Conservation (phyloP, 257 asterid species). For the Cynanchum wilfordii region DNA sequence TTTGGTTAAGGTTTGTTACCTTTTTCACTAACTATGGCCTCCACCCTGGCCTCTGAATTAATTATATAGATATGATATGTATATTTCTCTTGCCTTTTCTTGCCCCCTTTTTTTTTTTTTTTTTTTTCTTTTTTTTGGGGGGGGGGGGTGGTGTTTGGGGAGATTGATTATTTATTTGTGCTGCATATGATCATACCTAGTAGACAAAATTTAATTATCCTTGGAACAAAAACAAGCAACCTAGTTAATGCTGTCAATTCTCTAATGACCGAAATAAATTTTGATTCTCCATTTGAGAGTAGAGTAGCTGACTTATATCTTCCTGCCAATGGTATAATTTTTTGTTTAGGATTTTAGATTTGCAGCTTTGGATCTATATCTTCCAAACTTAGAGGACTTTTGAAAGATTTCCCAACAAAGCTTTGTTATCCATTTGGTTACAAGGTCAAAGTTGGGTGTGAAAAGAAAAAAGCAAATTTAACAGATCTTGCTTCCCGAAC, state of each 20-base stretch:
- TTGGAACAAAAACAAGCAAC: background rate
- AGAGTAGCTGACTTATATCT: background rate
- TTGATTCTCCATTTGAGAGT: background rate
- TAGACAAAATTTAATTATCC: background rate
- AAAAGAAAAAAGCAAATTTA: background rate
- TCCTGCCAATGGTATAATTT: background rate
- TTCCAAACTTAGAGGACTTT: background rate
- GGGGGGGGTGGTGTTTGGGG: background rate
- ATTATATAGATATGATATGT: background rate
- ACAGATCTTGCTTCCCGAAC: no score
- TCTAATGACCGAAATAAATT: background rate
- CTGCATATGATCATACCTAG: background rate
- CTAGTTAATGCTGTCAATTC: background rate
- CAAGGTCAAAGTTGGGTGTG: no score
- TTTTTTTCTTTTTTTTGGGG: no score
- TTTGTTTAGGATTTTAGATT: background rate
- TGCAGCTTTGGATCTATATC: background rate
- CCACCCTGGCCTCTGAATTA: background rate
- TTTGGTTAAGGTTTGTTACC: slow-evolving; percentile 67
- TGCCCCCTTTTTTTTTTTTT: background rate
- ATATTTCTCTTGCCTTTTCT: background rate
- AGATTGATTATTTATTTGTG: background rate
- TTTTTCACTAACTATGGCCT: slow-evolving; percentile 9
- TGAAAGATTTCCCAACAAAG: background rate
- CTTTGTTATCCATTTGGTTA: background rate